Percentiles rank a stretch among this genome's conserved stretches.
These are phyloP conservation scores for Knufia fluminis DNA, from an alignment of 2,329 filamentous ascomycete genomes.

Conservation along the genomic window DNA sequence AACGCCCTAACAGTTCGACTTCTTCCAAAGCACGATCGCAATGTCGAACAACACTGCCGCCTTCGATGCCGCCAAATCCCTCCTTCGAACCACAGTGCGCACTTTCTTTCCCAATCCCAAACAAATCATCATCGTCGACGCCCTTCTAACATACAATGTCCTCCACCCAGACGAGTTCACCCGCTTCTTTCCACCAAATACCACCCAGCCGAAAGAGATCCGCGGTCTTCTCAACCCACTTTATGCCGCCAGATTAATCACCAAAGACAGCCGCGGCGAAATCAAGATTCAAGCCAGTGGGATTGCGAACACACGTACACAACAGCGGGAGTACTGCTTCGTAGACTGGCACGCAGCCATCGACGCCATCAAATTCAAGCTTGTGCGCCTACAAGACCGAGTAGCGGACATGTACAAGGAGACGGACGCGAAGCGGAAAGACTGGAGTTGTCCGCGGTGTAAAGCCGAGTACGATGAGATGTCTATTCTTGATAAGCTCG, in stretches of 20 bases:
- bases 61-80: constrained; percentile 62
- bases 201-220: constrained; percentile 83
- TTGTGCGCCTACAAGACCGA: constrained; percentile 77
- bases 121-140: constrained; percentile 73
- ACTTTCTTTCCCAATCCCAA: constrained; percentile 73
- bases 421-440: constrained; percentile 65
- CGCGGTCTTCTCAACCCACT: constrained; percentile 81
- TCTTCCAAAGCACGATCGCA: not conserved
- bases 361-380: constrained; percentile 90
- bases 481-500: constrained; percentile 72
- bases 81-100: constrained; percentile 77
- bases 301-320: constrained; percentile 65
- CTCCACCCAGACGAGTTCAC: constrained; percentile 82
- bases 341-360: constrained; percentile 92
- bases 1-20: too few relatives aligned
- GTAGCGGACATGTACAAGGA: constrained; percentile 76
- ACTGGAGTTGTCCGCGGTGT: constrained; percentile 77
- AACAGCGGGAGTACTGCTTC: constrained; percentile 89
- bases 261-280: constrained; percentile 64
- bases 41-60: constrained; percentile 16
- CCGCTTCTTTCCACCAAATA: constrained; percentile 55
- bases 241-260: constrained; percentile 73
- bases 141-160: constrained; percentile 64
- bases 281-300: constrained; percentile 47
- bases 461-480: constrained; percentile 79